A percentile compares a stretch with the other conserved stretches of the same genome.
These are phyloP conservation scores for Paecilomyces sp. DNA, from an alignment of 2,329 filamentous ascomycete species.

Conservation along the genomic window DNA sequence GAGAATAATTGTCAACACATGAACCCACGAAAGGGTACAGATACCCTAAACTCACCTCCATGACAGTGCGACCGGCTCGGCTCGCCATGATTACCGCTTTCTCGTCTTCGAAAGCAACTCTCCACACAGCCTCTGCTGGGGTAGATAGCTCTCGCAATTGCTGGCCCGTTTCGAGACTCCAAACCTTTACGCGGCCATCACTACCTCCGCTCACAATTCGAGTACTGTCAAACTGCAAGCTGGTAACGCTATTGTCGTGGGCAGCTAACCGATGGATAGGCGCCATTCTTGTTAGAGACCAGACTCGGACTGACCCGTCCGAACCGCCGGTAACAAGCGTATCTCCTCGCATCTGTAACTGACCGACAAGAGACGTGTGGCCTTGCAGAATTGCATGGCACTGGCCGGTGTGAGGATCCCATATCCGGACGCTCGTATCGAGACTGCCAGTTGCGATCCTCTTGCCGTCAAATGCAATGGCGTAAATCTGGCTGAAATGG, in stretches of 20 bases:
- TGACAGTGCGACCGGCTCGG: slow-evolving; percentile 77
- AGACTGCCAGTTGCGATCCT: slow-evolving; percentile 91
- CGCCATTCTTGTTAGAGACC: slow-evolving; percentile 84
- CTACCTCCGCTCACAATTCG: slow-evolving; percentile 93
- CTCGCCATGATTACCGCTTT: slow-evolving; percentile 95
- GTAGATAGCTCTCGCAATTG: slow-evolving; percentile 85
- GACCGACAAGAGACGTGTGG: slow-evolving; percentile 92
- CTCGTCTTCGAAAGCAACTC: slow-evolving; percentile 96
- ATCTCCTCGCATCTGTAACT: slow-evolving; percentile 90
- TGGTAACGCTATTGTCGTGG: slow-evolving; percentile 97
- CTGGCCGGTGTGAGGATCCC: slow-evolving; percentile 82
- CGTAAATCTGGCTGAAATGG: slow-evolving; percentile 98
- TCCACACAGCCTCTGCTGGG: slow-evolving; percentile 92
- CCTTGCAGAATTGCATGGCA: slow-evolving; percentile 90
- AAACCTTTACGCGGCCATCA: slow-evolving; percentile 96
- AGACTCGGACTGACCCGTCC: slow-evolving; percentile 91
- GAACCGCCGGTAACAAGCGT: slow-evolving; percentile 94
- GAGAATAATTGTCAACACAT: slow-evolving; percentile 11
- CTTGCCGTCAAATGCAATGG: slow-evolving; percentile 92
- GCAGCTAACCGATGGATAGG: slow-evolving; percentile 92
- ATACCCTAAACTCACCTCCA: slow-evolving; percentile 66
- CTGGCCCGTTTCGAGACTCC: slow-evolving; percentile 88
- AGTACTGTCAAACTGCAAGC: slow-evolving; percentile 92
- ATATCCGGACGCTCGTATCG: slow-evolving; percentile 94
- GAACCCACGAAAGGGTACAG: neutral